Percentiles rank a stretch among this genome's conserved stretches.
phyloP scores from a whole-genome alignment of 768 basidiomycete species.

The Suillus luteus region DNA sequence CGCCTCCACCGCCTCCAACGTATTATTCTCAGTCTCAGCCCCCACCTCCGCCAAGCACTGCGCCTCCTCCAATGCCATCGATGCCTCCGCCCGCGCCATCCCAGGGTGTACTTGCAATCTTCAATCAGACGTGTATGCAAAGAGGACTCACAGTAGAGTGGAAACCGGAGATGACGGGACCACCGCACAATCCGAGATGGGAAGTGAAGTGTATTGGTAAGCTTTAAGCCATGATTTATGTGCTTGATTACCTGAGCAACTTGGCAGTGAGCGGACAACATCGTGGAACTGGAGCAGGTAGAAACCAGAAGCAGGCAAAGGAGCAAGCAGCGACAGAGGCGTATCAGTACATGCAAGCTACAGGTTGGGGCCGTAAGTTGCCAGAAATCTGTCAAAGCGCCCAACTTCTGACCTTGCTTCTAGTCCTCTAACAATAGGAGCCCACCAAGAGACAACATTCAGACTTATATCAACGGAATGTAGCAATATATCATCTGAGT shows the following conservation, averaged over 20 bases:
- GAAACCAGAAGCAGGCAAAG: conserved; percentile 66
- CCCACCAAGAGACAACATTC: not conserved
- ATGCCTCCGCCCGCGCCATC: conserved; percentile 24
- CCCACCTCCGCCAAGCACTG: conserved; percentile 18
- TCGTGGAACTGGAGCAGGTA: conserved; percentile 52
- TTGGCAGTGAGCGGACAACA: conserved; percentile 52
- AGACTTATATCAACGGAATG: conserved; percentile 2
- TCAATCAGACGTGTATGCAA: conserved; percentile 57
- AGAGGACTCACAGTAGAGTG: conserved; percentile 48
- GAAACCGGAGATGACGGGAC: conserved; percentile 48
- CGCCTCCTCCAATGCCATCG: conserved; percentile 27
- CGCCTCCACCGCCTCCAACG: conserved; percentile 27
- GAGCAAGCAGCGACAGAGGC: conserved; percentile 68
- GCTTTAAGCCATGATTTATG: conserved; percentile 21
- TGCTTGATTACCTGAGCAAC: conserved; percentile 8
- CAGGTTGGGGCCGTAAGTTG: conserved; percentile 48
- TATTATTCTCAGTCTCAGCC: conserved; percentile 17
- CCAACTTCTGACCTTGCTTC: not conserved
- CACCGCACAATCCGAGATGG: conserved; percentile 59
- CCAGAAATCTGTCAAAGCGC: not conserved
- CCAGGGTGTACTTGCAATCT: conserved; percentile 45
- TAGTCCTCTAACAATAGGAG: conserved; percentile 4
- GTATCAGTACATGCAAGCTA: conserved; percentile 41
- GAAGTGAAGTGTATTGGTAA: conserved; percentile 54
- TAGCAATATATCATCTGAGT: conserved; percentile 2